Evolutionary conservation across 768 basidiomycete species (phyloP).

Genomic region (Neoboletus subvelutipes): DNA sequence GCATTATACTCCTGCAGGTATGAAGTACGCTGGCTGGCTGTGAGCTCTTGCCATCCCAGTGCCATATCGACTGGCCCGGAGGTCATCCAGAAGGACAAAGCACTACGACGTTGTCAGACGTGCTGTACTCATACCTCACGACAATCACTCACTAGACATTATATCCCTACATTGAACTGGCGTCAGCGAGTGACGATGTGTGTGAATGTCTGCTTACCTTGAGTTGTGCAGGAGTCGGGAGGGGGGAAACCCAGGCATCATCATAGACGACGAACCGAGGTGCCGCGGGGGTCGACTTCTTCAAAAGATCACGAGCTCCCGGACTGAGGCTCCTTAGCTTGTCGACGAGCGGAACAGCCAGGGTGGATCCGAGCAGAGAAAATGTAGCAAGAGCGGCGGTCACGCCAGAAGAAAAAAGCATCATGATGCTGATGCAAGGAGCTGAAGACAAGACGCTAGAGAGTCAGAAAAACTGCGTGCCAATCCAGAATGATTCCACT

Average conservation of each 20-base stretch:
- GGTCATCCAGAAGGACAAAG: constrained; percentile 42
- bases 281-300: constrained; percentile 34
- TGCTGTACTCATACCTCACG: background rate
- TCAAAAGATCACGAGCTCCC: constrained; percentile 18
- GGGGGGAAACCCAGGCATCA: constrained; percentile 41
- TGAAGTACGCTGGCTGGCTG: constrained; percentile 36
- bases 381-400: constrained; percentile 1
- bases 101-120: constrained; percentile 16
- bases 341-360: constrained; percentile 14
- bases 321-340: constrained; percentile 19
- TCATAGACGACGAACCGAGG: constrained; percentile 48
- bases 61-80: constrained; percentile 47
- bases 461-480: background rate
- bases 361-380: constrained; percentile 4
- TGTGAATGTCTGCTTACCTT: constrained; percentile 30
- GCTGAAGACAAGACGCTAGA: background rate
- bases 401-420: constrained; percentile 1
- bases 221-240: constrained; percentile 43
- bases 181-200: background rate
- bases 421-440: constrained; percentile 3
- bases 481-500: background rate
- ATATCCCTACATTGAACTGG: constrained; percentile 24
- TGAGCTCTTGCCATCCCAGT: constrained; percentile 40
- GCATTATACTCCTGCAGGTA: constrained; percentile 49
- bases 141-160: constrained; percentile 32